phyloP scores from a whole-genome alignment of 306 rosid genomes.

The Cicer chorassanicum region DNA sequence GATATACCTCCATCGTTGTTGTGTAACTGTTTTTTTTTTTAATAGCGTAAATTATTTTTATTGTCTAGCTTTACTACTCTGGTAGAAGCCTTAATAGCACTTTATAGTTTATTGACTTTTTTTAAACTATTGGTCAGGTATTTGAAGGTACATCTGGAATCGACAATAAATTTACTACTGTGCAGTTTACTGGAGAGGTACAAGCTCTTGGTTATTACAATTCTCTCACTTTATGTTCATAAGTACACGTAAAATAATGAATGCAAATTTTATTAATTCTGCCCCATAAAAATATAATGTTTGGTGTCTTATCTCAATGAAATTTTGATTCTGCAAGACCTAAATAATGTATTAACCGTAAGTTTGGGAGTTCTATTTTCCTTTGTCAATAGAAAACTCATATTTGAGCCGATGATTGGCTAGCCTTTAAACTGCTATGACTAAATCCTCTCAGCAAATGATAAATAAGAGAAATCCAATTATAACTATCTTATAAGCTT shows the following conservation, averaged over 20 bases:
- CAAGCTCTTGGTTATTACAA: slow-evolving; percentile 35
- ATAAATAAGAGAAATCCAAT: background rate
- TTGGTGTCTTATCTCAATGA: slow-evolving; percentile 4
- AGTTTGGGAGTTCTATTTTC: slow-evolving; percentile 6
- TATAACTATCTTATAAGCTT: slow-evolving; percentile 22
- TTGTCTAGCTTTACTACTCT: slow-evolving; percentile 29
- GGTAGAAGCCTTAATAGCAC: background rate
- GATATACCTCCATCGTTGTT: slow-evolving; percentile 9
- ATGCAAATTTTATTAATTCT: background rate
- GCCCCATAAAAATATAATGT: slow-evolving; percentile 1
- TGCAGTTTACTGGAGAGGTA: slow-evolving; percentile 99
- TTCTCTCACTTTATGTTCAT: slow-evolving; percentile 12
- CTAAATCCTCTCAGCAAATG: background rate
- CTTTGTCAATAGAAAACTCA: slow-evolving; percentile 22
- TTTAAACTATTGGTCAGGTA: slow-evolving; percentile 59
- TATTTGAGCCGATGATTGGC: background rate
- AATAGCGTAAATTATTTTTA: slow-evolving; percentile 15
- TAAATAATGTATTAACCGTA: slow-evolving; percentile 6
- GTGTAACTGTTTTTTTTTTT: slow-evolving; percentile 30
- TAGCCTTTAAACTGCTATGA: slow-evolving; percentile 14
- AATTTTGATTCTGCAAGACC: background rate
- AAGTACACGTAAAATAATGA: slow-evolving; percentile 1
- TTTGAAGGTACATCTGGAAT: slow-evolving; percentile 99
- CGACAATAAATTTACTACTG: slow-evolving; percentile 95
- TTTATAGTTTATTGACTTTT: slow-evolving; percentile 25